Evolutionary conservation across 306 rosid genomes (phyloP).

Genomic region (Quercus suber): DNA sequence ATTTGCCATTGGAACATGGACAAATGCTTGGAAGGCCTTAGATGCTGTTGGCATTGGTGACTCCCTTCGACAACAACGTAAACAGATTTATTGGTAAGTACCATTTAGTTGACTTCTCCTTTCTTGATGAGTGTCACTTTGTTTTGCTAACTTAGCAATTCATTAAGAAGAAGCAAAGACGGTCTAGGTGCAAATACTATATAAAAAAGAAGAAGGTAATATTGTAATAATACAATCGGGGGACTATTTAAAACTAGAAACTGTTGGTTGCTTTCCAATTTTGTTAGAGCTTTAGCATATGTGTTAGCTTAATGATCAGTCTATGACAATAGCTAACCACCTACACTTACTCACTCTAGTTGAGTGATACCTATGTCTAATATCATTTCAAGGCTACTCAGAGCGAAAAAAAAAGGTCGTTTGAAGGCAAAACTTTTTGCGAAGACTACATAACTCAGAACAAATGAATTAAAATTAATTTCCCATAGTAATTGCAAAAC

Average conservation of each 20-base stretch:
- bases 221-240: too few species aligned
- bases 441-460: neutral
- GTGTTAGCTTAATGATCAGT: neutral
- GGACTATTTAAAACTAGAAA: neutral
- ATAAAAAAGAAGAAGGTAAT: too few species aligned
- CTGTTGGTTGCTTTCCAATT: neutral
- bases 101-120: too few species aligned
- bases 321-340: neutral
- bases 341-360: too few species aligned
- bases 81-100: conserved; percentile 40
- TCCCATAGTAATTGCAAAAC: too few species aligned
- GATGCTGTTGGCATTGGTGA: conserved; percentile 59
- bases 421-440: neutral
- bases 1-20: conserved; percentile 52
- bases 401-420: too few species aligned
- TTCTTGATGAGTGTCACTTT: neutral
- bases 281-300: neutral
- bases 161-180: too few species aligned
- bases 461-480: too few species aligned
- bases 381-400: too few species aligned
- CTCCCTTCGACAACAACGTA: conserved; percentile 51
- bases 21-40: conserved; percentile 81
- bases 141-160: neutral
- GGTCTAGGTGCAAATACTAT: too few species aligned
- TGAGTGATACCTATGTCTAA: too few species aligned